Conservation (phyloP, 495 filamentous ascomycete genomes). For the Penicillium nucicola region DNA sequence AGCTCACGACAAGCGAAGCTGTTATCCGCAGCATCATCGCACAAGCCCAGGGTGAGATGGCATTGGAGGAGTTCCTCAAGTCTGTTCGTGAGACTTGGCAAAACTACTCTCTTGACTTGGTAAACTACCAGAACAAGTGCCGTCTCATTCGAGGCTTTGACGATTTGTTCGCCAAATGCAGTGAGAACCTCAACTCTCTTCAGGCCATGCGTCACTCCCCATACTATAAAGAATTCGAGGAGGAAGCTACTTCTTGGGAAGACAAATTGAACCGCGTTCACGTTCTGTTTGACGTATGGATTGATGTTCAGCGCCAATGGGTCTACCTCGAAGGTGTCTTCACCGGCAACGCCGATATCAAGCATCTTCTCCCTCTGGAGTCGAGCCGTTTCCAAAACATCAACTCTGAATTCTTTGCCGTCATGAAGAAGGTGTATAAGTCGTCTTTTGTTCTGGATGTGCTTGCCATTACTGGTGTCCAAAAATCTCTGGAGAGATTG, state of each 20-base stretch:
- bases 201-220: slow-evolving; percentile 99
- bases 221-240: slow-evolving; percentile 98
- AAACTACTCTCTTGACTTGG: slow-evolving; percentile 86
- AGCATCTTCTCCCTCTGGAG: slow-evolving; percentile 93
- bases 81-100: slow-evolving; percentile 97
- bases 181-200: slow-evolving; percentile 93
- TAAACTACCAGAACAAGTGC: slow-evolving; percentile 97
- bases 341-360: slow-evolving; percentile 97
- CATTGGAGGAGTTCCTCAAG: slow-evolving; percentile 94
- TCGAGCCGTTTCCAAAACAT: slow-evolving; percentile 97
- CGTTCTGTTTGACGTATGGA: slow-evolving; percentile 98
- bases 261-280: slow-evolving; percentile 97
- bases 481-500: slow-evolving; percentile 91
- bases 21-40: slow-evolving; percentile 88
- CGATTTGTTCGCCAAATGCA: slow-evolving; percentile 96
- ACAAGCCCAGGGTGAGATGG: slow-evolving; percentile 98
- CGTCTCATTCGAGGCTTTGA: slow-evolving; percentile 97
- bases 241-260: slow-evolving; percentile 94
- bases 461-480: slow-evolving; percentile 88
- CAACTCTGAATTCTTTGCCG: slow-evolving; percentile 94
- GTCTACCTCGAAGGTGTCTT: slow-evolving; percentile 99
- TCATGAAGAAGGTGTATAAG: slow-evolving; percentile 98
- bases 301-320: slow-evolving; percentile 99
- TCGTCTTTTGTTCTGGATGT: slow-evolving; percentile 93
- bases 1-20: slow-evolving; percentile 78